Evolutionary conservation across 345 rosid genomes (phyloP), one percentile per base, ranked within the genome.

Genomic region (Eutrema heterophyllum): DNA sequence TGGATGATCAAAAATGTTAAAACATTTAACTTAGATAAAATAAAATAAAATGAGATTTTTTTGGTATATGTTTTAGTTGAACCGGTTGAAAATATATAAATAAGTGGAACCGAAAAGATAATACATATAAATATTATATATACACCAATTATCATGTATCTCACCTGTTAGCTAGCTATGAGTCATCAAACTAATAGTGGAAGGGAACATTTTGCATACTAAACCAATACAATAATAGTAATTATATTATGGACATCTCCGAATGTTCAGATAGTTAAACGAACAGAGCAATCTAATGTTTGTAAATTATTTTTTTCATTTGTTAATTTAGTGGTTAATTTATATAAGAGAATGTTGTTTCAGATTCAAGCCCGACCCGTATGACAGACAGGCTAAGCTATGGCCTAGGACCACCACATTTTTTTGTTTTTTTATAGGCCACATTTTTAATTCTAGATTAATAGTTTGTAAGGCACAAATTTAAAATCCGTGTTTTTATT

Each of bases 111-210:
- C 24, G 12, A 38, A 39, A 67, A 50, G 11, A 53, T 67, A 40
- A 27, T 68, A 53, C 35, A 36, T 58, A 18, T 2, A 9, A 10
- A 39, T 11, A 4, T 39, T 4, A 35, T 9, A 15, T 12, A 6
- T 27, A 56, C 13, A 27, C 52, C 0, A 6, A 8, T 41, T 9
- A 27, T 41, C 10, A 43, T 45, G 26, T 33, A 56, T 11, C 64
- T 56, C 56, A 69, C 65, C 73, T 56, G 73, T 46, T 58, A 14
- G 9, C 27, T 38, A 59, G 38, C 36, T 29, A 36, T 16, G 36
- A 59, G 39, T 26, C 58, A 36, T n/a, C 36, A 24, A 46, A 9
- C n/a, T 36, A 48, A 58, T 36, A 58, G 29, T 36, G 65, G 12
- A 57, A 45, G 44, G 53, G 24, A 69, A 46, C 55, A 18, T 1